A percentile compares a stretch with the other conserved stretches of the same genome.
These are phyloP conservation scores for Ensete ventricosum DNA, from an alignment of 176 grass and related monocot species.

Conservation along the genomic window DNA sequence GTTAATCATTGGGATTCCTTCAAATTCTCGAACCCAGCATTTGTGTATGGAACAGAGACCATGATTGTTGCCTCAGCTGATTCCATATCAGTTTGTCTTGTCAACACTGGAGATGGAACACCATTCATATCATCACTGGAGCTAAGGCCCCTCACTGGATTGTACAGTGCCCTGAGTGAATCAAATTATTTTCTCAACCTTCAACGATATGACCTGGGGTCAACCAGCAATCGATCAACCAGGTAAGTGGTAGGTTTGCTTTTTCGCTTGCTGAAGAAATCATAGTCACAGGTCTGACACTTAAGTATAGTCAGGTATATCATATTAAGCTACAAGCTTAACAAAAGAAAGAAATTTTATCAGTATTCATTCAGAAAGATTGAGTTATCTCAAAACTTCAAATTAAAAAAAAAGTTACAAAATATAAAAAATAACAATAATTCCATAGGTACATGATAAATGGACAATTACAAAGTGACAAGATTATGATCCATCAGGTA, in stretches of 20 bases:
- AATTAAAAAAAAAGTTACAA: no score
- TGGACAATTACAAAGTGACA: no score
- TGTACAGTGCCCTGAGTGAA: slow-evolving; percentile 31
- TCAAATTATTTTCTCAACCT: slow-evolving; percentile 29
- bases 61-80: slow-evolving; percentile 26
- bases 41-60: slow-evolving; percentile 27
- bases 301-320: no score
- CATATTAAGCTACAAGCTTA: no score
- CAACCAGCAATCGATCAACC: background rate
- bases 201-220: slow-evolving; percentile 10
- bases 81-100: slow-evolving; percentile 45
- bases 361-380: no score
- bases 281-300: no score
- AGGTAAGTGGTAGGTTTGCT: background rate
- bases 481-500: slow-evolving; percentile 25
- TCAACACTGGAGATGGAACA: slow-evolving; percentile 31
- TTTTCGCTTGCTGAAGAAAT: background rate
- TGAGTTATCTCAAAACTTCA: no score
- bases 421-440: no score
- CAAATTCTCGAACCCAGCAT: background rate
- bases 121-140: slow-evolving; percentile 47
- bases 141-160: slow-evolving; percentile 28
- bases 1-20: slow-evolving; percentile 31
- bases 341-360: no score
- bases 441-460: no score